phyloP scores from a whole-genome alignment of 495 filamentous ascomycete species.

The Haplographium delicatum region DNA sequence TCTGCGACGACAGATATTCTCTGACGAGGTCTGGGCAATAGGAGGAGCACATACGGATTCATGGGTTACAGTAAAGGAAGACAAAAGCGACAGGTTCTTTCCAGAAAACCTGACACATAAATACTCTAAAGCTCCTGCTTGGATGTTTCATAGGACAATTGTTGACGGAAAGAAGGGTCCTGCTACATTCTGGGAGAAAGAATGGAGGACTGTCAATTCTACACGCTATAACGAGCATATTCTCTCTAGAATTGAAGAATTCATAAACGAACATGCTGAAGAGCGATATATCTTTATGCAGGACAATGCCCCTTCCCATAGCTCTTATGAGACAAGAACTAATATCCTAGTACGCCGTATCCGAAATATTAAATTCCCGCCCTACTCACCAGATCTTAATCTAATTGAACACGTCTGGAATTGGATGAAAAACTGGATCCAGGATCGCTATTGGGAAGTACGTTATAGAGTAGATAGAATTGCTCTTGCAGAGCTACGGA shows the following conservation, averaged over 20 bases:
- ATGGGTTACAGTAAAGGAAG: slow-evolving; percentile 2
- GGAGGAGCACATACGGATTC: not conserved
- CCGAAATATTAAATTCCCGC: slow-evolving; percentile 18
- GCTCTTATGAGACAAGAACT: not conserved
- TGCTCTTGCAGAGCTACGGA: not conserved
- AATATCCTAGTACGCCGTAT: slow-evolving; percentile 7
- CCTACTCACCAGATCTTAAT: slow-evolving; percentile 27
- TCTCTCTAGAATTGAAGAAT: slow-evolving; percentile 21
- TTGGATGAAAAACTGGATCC: slow-evolving; percentile 26
- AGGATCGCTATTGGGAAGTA: slow-evolving; percentile 11
- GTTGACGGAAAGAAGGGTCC: slow-evolving; percentile 24
- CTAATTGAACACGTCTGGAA: slow-evolving; percentile 29
- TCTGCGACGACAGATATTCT: slow-evolving; percentile 24
- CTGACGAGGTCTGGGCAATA: slow-evolving; percentile 26
- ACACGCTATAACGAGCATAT: slow-evolving; percentile 17
- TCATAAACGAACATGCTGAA: not conserved
- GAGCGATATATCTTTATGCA: slow-evolving; percentile 19
- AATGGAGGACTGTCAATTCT: slow-evolving; percentile 25
- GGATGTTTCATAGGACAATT: slow-evolving; percentile 31
- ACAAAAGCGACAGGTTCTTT: not conserved
- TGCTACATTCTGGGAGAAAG: slow-evolving; percentile 30
- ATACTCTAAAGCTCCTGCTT: slow-evolving; percentile 20
- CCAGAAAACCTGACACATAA: slow-evolving; percentile 1
- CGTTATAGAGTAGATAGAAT: not conserved
- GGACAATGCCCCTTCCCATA: slow-evolving; percentile 20